Evolutionary conservation across 768 basidiomycete species (phyloP).

Genomic region (Boletus sensibilis): DNA sequence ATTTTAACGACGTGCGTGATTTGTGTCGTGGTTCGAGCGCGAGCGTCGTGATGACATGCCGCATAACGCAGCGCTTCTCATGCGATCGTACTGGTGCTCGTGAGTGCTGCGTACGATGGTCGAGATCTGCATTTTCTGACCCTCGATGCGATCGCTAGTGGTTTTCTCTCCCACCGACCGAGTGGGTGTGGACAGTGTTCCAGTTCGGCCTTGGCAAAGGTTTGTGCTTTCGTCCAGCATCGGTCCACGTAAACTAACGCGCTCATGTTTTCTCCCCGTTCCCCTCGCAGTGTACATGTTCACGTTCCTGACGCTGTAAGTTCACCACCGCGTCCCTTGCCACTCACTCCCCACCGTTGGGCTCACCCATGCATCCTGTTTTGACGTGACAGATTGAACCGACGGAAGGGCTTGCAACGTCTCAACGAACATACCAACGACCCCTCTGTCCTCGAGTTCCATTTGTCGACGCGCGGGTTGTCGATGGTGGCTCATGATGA

Average conservation of each 20-base stretch:
- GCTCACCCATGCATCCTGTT: not conserved
- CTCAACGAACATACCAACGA: not conserved
- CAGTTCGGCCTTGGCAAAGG: slow-evolving; percentile 17
- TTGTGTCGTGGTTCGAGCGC: too few species aligned
- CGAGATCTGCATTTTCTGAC: not conserved
- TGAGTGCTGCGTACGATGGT: not conserved
- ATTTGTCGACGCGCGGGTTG: not conserved
- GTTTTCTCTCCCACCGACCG: not conserved
- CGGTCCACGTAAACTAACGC: too few species aligned
- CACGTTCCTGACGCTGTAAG: slow-evolving; percentile 15
- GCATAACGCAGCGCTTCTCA: slow-evolving; percentile 3
- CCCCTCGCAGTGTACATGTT: slow-evolving; percentile 11
- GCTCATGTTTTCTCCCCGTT: not conserved
- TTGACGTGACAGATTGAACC: slow-evolving; percentile 7
- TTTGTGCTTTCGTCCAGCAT: not conserved
- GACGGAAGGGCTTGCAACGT: slow-evolving; percentile 5
- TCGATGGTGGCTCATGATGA: not conserved
- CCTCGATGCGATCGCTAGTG: not conserved
- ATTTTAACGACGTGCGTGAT: slow-evolving; percentile 14
- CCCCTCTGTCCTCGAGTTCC: not conserved
- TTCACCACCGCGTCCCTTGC: not conserved
- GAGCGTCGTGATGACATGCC: not conserved
- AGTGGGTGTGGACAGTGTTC: slow-evolving; percentile 10
- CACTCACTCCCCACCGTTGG: too few species aligned
- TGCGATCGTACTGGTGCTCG: slow-evolving; percentile 5